Evolutionary conservation across 1,284 basidiomycete genomes (phyloP), one percentile per base, ranked within the genome.

Genomic region (Vanrija pseudolonga): DNA sequence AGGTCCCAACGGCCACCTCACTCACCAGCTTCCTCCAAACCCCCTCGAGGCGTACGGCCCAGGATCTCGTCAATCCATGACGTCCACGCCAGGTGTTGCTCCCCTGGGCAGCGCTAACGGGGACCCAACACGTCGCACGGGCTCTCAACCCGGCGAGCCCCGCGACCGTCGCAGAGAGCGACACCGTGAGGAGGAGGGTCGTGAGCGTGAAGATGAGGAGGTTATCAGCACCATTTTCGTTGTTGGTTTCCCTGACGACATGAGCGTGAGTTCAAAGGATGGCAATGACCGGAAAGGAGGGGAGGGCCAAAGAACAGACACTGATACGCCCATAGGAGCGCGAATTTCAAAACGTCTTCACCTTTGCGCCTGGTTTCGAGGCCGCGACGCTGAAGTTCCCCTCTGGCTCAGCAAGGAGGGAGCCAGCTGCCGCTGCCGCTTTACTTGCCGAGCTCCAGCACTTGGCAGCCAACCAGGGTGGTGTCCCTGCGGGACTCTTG

Each of bases 341-440:
- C 20, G 95, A 98, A 78, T 98, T 98, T 74, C 91, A 95, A 77
- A 98, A 98, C 75, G 96, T 98, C 88, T 98, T 98, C 75, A 90
- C 93, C 4, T 98, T 98, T 71, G 91, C 90, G 3, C 79, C 83
- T 1, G 96, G 93, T 12, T 98, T 98, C 69, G 95, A 98, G 73
- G 96, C 95, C 17, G 94, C 95, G 0, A 97, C 94, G 6, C 82
- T 98, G 66, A 98, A 98, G 81, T 91, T 96, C 57, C 95, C 95
- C 1, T 72, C 73, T 23, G 70, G 70, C 11, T 65, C 67, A 2
- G 50, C 47, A 5, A 59, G 66, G 2, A 61, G 66, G 8, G 66
- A 68, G 39, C 62, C 67, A 6, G 54, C 50, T 2, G 49, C 54
- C 3, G 56, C 65, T n/a, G 65, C 65, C 8, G 58, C 65, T 4